phyloP scores from a whole-genome alignment of 768 basidiomycete species.

The Trichaptum fuscoviolaceum region DNA sequence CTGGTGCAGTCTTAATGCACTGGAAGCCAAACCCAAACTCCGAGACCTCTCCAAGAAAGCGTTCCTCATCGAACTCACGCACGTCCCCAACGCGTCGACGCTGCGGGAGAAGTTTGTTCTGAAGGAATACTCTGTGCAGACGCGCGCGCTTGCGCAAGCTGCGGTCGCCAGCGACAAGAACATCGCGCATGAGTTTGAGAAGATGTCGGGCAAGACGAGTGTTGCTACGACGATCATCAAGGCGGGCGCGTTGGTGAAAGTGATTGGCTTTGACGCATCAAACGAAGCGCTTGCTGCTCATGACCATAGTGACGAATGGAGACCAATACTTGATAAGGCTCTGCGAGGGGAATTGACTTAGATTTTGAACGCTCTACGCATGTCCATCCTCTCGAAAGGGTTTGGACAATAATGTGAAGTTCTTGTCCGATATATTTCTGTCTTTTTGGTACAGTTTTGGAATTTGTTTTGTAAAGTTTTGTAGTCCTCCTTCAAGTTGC shows the following conservation, averaged over 20 bases:
- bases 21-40: constrained; percentile 3
- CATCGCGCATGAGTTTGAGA: constrained; percentile 4
- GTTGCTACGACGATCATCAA: constrained; percentile 5
- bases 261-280: constrained; percentile 1
- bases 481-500: not conserved
- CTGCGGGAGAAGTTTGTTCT: constrained; percentile 2
- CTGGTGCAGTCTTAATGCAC: constrained; percentile 3
- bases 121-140: constrained; percentile 3
- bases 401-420: too few species aligned
- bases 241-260: constrained; percentile 1
- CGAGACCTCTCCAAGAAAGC: not conserved
- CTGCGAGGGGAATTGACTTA: not conserved
- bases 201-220: constrained; percentile 6
- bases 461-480: not conserved
- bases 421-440: not conserved
- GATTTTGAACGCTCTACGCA: not conserved
- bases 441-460: too few species aligned
- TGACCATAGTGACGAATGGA: constrained; percentile 5
- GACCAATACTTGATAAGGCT: not conserved
- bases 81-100: not conserved
- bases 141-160: not conserved
- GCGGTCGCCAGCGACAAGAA: constrained; percentile 3
- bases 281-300: constrained; percentile 4
- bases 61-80: constrained; percentile 3
- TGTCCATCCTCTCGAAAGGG: not conserved